Evolutionary conservation across 257 asterid genomes (phyloP).

Genomic region (Linaria vulgaris): DNA sequence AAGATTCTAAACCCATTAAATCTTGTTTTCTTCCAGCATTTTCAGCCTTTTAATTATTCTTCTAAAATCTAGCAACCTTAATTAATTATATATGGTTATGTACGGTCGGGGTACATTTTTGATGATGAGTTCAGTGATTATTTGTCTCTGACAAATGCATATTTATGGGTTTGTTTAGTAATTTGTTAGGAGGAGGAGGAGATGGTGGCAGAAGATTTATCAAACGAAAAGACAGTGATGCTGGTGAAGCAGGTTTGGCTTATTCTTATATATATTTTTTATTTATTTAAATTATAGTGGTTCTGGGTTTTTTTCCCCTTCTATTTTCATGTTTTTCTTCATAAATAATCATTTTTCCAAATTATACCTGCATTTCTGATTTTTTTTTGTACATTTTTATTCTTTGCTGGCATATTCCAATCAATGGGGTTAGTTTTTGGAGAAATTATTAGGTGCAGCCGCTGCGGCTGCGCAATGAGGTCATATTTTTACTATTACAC

Average conservation of each 20-base stretch:
- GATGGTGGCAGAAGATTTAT: conserved; percentile 47
- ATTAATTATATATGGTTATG: neutral
- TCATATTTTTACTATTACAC: too few species aligned
- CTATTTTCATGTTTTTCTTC: too few species aligned
- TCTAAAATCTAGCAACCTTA: neutral
- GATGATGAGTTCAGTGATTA: neutral
- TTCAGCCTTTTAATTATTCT: neutral
- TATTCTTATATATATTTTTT: too few species aligned
- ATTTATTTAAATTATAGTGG: too few species aligned
- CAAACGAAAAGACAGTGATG: conserved; percentile 88
- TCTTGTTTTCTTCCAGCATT: neutral
- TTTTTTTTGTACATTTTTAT: too few species aligned
- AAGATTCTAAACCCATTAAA: neutral
- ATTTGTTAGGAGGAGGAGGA: conserved; percentile 37
- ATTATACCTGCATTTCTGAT: too few species aligned
- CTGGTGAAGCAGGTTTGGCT: conserved; percentile 72
- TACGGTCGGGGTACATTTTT: conserved; percentile 6
- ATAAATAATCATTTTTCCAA: too few species aligned
- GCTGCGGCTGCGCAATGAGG: too few species aligned
- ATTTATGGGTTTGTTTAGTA: conserved; percentile 56
- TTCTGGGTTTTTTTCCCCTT: too few species aligned
- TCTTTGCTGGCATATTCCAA: too few species aligned
- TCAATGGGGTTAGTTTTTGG: too few species aligned
- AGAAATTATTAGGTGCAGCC: neutral
- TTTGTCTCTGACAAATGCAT: conserved; percentile 29